Base-by-base conservation (phyloP, 495 filamentous ascomycete species). In the Penicillium subrubescens region DNA sequence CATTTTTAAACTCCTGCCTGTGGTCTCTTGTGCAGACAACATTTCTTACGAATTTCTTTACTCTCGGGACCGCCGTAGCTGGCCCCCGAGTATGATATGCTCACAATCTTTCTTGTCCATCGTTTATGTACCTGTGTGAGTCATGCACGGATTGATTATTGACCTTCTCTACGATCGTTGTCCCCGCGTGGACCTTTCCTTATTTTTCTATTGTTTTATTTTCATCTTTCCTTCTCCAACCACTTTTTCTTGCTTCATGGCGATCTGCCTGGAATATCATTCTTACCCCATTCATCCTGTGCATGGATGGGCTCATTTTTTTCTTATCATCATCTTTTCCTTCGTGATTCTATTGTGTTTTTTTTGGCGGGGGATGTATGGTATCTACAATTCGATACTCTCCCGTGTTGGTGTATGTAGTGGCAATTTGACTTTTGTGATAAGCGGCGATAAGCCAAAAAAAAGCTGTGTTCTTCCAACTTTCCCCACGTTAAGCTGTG, bases 11-110 rank as follows among this genome's bases (percentile, higher is more conserved):
- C 51, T 25, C 23, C 29, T 57, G 29, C 44, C 61, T 62, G 31
- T 37, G 31, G 65, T 60, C 64, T 67, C 41, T 35, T 41, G 5
- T 29, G 35, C 37, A 60, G 75, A 73, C 74, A 62, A 73, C 74
- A 62, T 69, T 71, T 61, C 67, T 79, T 74, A 80, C 77, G 78
- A 80, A 78, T 80, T 65, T 77, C 74, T 78, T 80, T 77, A 73
- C 56, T 70, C 66, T 67, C 57, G 60, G 52, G 67, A 66, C 61
- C 39, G 67, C 69, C 17, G 37, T 75, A 65, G 57, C 64, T 63
- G 71, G 69, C 68, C 64, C 75, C 71, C 72, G 78, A 75, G 75
- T 75, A 76, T 63, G 74, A 74, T 59, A 73, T 68, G 64, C 67
- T 77, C 65, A 71, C 52, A 56, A 56, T 59, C 53, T 59, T 79